phyloP scores from a whole-genome alignment of 148 eudicot species.

The Limonium bicolor region DNA sequence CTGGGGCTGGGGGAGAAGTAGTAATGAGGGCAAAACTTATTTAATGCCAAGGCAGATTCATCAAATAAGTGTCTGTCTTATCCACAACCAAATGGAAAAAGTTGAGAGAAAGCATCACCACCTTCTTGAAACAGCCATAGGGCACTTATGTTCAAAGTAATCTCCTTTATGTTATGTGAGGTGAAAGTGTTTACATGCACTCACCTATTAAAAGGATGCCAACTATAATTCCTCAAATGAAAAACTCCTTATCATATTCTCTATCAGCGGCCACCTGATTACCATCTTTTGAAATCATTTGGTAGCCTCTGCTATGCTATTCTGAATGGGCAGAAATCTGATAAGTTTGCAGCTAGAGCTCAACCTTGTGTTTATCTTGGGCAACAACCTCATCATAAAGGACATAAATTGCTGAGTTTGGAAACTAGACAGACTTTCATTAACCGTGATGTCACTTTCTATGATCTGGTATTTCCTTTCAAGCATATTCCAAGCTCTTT shows the following conservation, averaged over 20 bases:
- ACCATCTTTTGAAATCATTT: not conserved
- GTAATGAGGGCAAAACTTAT: not conserved
- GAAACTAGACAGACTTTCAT: not conserved
- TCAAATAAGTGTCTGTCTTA: not conserved
- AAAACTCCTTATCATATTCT: not conserved
- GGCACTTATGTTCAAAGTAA: conserved; percentile 21
- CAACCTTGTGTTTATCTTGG: not conserved
- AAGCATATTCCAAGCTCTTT: not conserved
- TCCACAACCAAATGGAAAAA: not conserved
- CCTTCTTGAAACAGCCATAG: not conserved
- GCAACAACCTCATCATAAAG: not conserved
- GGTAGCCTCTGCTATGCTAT: not conserved
- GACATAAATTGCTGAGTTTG: not conserved
- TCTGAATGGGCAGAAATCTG: not conserved
- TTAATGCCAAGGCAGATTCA: not conserved
- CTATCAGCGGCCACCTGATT: not conserved
- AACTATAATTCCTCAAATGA: not conserved
- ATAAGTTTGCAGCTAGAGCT: not conserved
- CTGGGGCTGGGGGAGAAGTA: not conserved
- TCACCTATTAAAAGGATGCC: conserved; percentile 16
- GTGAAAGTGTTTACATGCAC: not conserved
- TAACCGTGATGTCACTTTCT: not conserved
- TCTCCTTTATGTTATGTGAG: not conserved
- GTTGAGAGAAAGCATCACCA: not conserved
- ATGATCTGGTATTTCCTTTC: not conserved